Conservation (phyloP, 192 early-diverging fungal species). For the Chytriomyces confervae region DNA sequence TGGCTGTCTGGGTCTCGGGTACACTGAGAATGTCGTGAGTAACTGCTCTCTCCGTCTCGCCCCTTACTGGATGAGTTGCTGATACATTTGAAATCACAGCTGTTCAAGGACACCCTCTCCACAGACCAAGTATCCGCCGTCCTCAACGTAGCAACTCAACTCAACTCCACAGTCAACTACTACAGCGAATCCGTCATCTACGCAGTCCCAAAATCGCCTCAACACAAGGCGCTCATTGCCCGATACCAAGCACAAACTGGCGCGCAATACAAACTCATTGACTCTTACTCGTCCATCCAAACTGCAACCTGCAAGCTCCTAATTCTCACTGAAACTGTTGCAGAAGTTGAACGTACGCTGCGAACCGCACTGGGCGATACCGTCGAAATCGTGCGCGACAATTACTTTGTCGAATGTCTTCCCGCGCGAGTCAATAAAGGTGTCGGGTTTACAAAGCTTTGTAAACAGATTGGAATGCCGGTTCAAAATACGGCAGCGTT, state of each 20-base stretch:
- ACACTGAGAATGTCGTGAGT: neutral
- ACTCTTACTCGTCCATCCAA: neutral
- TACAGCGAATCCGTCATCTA: neutral
- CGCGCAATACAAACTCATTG: neutral
- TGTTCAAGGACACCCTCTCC: constrained; percentile 1
- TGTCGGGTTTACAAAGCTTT: constrained; percentile 7
- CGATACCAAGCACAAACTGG: constrained; percentile 11
- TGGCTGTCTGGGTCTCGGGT: constrained; percentile 3
- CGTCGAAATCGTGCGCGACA: neutral
- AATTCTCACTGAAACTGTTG: neutral
- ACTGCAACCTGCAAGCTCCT: neutral
- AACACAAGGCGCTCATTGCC: constrained; percentile 1
- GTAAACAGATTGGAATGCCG: constrained; percentile 3
- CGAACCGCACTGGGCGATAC: neutral
- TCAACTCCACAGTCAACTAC: constrained; percentile 12
- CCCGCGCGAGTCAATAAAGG: constrained; percentile 22
- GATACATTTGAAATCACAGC: neutral
- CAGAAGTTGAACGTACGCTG: neutral
- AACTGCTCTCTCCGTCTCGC: no score
- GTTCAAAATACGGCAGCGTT: constrained; percentile 16
- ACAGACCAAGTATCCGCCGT: neutral
- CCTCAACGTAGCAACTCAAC: neutral
- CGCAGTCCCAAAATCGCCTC: neutral
- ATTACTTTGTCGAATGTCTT: constrained; percentile 29
- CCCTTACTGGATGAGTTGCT: neutral